A percentile compares a stretch with the other conserved stretches of the same genome.
Conservation (phyloP, 495 filamentous ascomycete genomes). For the Xylaria scruposa region DNA sequence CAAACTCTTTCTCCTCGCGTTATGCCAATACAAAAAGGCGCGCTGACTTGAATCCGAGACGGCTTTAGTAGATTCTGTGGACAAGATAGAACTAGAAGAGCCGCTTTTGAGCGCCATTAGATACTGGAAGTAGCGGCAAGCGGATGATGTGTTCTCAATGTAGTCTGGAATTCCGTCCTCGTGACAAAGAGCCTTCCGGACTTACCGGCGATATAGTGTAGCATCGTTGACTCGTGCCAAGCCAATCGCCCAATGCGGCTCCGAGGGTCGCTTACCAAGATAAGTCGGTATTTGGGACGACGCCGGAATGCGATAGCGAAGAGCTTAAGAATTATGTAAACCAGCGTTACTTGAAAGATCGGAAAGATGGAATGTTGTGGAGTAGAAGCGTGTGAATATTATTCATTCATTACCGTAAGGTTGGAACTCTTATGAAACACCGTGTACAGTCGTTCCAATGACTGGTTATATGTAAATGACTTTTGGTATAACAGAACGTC, state of each 20-base stretch:
- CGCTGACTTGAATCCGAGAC: neutral
- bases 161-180: neutral
- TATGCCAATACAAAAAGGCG: neutral
- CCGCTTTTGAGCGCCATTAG: neutral
- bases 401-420: neutral
- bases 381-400: neutral
- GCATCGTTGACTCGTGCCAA: neutral
- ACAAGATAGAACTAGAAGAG: neutral
- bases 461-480: neutral
- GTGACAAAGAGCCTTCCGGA: neutral
- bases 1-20: neutral
- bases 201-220: slow-evolving; percentile 6
- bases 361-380: neutral
- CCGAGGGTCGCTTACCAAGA: neutral
- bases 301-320: neutral
- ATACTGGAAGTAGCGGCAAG: neutral
- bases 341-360: neutral
- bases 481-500: neutral
- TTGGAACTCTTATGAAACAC: neutral
- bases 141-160: neutral
- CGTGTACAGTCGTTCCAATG: neutral
- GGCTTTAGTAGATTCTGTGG: neutral
- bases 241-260: neutral
- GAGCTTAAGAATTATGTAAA: neutral
- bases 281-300: neutral